Base-by-base conservation (phyloP, 2,329 filamentous ascomycete species). In the Phyllosticta capitalensis region DNA sequence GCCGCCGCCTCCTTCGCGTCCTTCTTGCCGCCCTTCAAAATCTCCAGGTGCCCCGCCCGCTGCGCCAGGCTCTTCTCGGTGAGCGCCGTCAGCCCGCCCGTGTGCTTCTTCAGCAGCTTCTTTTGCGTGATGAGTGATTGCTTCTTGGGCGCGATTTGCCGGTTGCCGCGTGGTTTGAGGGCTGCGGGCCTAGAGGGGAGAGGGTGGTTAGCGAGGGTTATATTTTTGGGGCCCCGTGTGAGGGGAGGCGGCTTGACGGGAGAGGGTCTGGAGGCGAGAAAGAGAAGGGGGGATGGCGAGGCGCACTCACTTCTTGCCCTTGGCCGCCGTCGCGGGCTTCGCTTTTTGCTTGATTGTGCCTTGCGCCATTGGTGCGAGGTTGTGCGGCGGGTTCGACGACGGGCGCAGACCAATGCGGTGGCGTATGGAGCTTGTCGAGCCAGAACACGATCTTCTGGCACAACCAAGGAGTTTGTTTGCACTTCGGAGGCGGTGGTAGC, bases 11-110 rank as follows among this genome's bases (percentile, higher is more conserved):
- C 45, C 51, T 63, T 62, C 64, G 66, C 69, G 50, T 76, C 74
- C 72, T 82, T 86, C 79, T 87, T 88, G 12, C 84, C 85, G 2
- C 85, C 84, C 60, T 78, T 78, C 67, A 89, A 70, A 67, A 89
- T 68, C 71, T 90, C 86, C 67, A 89, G 67, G 78, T 90, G 86
- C 14, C 86, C 87, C 5, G 85, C 86, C 67, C 83, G 83, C 62
- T 83, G 76, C 12, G 85, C 86, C 9, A 89, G 76, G 63, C 79
- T 81, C 62, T 81, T 81, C 68, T 90, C 87, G n/a, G 86, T 89
- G 74, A 83, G 78, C 0, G 80, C 81, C 3, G 81, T 81, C 49
- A 89, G 72, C 0, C 85, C 85, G 0, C 82, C 76, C 0, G 83
- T 79, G 63, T 83, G 77, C 79, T 87, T 87, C 81, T 85, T 87